phyloP scores from a whole-genome alignment of 2,329 filamentous ascomycete genomes.

The Talaromyces islandicus region DNA sequence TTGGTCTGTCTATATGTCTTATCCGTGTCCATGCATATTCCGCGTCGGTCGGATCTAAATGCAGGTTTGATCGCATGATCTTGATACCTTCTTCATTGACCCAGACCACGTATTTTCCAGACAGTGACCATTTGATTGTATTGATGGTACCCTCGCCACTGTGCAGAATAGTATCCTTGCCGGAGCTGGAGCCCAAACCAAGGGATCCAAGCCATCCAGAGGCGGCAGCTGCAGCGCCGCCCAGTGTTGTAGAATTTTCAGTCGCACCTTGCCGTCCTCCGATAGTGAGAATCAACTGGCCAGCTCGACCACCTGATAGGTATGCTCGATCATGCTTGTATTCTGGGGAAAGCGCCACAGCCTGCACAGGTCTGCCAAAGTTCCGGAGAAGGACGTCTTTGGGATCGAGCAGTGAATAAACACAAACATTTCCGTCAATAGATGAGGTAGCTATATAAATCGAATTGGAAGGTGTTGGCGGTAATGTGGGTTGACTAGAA shows the following conservation, averaged over 20 bases:
- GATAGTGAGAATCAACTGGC: slow-evolving; percentile 77
- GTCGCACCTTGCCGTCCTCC: slow-evolving; percentile 74
- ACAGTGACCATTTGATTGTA: slow-evolving; percentile 89
- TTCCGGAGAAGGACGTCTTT: slow-evolving; percentile 90
- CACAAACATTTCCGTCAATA: slow-evolving; percentile 90
- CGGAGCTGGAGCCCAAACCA: slow-evolving; percentile 69
- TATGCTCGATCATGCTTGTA: slow-evolving; percentile 87
- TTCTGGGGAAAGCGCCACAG: slow-evolving; percentile 89
- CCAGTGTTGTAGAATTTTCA: slow-evolving; percentile 78
- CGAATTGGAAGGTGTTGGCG: slow-evolving; percentile 75
- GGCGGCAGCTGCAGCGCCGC: slow-evolving; percentile 65
- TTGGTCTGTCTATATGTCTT: slow-evolving; percentile 83
- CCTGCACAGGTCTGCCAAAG: slow-evolving; percentile 86
- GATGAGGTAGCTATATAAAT: slow-evolving; percentile 93
- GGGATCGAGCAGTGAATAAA: slow-evolving; percentile 77
- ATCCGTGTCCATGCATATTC: slow-evolving; percentile 93
- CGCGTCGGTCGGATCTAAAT: slow-evolving; percentile 67
- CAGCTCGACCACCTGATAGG: slow-evolving; percentile 82
- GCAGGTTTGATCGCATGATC: slow-evolving; percentile 86
- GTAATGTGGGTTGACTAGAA: slow-evolving; percentile 40
- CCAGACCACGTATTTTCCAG: slow-evolving; percentile 90
- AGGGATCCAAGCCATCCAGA: slow-evolving; percentile 89
- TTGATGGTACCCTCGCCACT: slow-evolving; percentile 88
- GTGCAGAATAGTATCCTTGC: slow-evolving; percentile 81
- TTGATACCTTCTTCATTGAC: slow-evolving; percentile 96